Conservation (phyloP, 192 early-diverging fungal genomes). For the Coemansia sp. region DNA sequence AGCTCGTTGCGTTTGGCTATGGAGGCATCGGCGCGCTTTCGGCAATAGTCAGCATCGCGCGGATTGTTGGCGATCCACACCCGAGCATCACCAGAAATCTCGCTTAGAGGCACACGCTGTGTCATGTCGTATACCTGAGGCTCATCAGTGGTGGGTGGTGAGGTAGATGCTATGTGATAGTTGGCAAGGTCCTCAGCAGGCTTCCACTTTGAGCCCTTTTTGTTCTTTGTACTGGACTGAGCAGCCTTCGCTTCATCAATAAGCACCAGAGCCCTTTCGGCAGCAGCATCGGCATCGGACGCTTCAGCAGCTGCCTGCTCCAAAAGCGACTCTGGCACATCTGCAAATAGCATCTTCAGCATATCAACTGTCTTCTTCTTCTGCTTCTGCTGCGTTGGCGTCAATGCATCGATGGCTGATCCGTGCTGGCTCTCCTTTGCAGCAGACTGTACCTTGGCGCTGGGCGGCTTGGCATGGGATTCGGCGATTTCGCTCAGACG, state of each 20-base stretch:
- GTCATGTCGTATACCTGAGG: constrained; percentile 10
- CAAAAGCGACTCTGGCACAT: constrained; percentile 11
- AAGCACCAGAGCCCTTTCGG: constrained; percentile 16
- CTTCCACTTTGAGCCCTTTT: constrained; percentile 23
- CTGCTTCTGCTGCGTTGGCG: background rate
- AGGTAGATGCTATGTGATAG: constrained; percentile 12
- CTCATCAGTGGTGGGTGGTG: background rate
- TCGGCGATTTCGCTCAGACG: constrained; percentile 14
- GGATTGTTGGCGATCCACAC: constrained; percentile 29
- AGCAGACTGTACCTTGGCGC: background rate
- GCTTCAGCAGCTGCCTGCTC: constrained; percentile 15
- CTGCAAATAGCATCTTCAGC: constrained; percentile 28
- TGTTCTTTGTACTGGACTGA: background rate
- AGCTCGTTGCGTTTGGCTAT: constrained; percentile 41
- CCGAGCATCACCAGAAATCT: constrained; percentile 28
- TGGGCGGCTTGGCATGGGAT: background rate
- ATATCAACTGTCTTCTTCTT: background rate
- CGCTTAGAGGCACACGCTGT: constrained; percentile 27
- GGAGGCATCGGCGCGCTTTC: constrained; percentile 15
- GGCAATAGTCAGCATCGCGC: constrained; percentile 34
- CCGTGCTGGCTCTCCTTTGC: background rate
- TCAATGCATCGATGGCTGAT: background rate
- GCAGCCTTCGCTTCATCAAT: background rate
- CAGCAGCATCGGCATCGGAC: constrained; percentile 21
- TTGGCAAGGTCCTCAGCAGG: constrained; percentile 20